Evolutionary conservation across 345 rosid species (phyloP).

Genomic region (Kandelia obovata): DNA sequence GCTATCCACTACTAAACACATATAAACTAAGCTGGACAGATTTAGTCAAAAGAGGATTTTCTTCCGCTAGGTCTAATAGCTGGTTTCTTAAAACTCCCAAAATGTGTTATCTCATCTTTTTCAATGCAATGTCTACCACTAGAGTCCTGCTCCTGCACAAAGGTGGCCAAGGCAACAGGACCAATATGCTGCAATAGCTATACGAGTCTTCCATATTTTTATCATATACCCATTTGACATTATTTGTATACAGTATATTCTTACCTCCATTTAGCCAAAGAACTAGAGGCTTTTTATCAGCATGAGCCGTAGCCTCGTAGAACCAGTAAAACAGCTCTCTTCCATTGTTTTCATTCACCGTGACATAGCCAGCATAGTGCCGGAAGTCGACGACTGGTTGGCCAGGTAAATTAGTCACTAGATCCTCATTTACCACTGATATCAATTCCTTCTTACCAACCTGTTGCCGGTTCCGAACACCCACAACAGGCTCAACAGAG

Average conservation of each 20-base stretch:
- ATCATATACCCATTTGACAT: no score
- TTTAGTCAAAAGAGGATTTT: constrained; percentile 11
- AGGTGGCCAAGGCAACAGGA: neutral
- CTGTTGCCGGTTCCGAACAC: constrained; percentile 24
- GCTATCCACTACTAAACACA: neutral
- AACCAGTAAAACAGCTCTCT: constrained; percentile 92
- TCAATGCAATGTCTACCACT: neutral
- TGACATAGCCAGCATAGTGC: constrained; percentile 81
- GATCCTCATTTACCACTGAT: constrained; percentile 34
- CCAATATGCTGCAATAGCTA: neutral
- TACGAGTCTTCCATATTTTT: neutral
- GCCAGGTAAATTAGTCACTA: constrained; percentile 60
- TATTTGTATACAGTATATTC: neutral
- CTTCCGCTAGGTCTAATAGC: neutral
- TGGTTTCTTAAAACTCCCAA: neutral
- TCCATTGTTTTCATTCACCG: constrained; percentile 53
- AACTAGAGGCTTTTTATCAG: constrained; percentile 71
- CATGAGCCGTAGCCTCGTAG: constrained; percentile 54
- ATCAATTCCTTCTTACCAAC: constrained; percentile 14
- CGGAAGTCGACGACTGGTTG: constrained; percentile 55
- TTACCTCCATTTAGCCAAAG: constrained; percentile 98
- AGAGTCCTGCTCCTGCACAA: neutral
- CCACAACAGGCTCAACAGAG: constrained; percentile 17
- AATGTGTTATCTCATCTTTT: neutral
- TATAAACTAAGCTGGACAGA: neutral